phyloP scores from a whole-genome alignment of 2,329 filamentous ascomycete genomes.

The Botryotinia convoluta region DNA sequence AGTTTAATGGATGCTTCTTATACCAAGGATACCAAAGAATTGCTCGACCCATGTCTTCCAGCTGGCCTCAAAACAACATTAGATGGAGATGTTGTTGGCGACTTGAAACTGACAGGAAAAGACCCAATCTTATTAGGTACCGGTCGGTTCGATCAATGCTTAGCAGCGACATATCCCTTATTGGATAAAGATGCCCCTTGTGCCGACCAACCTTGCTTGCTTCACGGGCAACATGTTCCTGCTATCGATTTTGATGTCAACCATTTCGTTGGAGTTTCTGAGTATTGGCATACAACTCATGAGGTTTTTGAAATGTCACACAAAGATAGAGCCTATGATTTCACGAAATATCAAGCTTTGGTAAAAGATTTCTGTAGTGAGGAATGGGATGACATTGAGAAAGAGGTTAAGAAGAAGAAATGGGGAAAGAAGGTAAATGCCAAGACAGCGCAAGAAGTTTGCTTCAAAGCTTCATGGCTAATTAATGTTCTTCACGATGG shows the following conservation, averaged over 20 bases:
- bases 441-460: constrained; percentile 78
- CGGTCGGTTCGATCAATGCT: constrained; percentile 81
- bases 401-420: constrained; percentile 61
- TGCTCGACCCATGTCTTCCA: constrained; percentile 90
- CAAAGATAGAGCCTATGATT: constrained; percentile 79
- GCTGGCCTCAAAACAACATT: constrained; percentile 69
- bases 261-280: constrained; percentile 95
- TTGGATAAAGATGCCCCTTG: constrained; percentile 88
- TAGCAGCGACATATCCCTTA: constrained; percentile 77
- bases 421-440: constrained; percentile 73
- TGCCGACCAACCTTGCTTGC: constrained; percentile 75
- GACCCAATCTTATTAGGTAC: constrained; percentile 70
- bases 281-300: constrained; percentile 98
- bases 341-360: constrained; percentile 80
- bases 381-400: constrained; percentile 75
- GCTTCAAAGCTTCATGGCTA: constrained; percentile 97
- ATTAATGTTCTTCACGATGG: constrained; percentile 96
- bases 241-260: constrained; percentile 97
- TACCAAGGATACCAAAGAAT: constrained; percentile 57
- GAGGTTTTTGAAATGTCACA: constrained; percentile 81
- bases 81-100: constrained; percentile 58
- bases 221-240: constrained; percentile 89
- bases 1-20: constrained; percentile 65
- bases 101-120: constrained; percentile 41
- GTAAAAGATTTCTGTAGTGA: constrained; percentile 83